phyloP scores from a whole-genome alignment of 768 basidiomycete species.

The Leucosporidium yakuticum region DNA sequence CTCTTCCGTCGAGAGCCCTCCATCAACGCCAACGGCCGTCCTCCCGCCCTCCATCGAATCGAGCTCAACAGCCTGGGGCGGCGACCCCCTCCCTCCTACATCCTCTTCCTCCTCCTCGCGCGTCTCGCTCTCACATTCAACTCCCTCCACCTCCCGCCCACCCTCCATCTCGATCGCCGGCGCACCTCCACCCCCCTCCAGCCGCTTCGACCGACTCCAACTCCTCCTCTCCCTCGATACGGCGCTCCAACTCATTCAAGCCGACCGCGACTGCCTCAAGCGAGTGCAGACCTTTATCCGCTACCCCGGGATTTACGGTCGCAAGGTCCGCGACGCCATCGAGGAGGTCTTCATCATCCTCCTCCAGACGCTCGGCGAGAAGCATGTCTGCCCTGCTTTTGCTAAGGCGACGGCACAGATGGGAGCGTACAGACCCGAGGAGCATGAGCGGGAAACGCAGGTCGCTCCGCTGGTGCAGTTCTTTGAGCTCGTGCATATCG shows the following conservation, averaged over 20 bases:
- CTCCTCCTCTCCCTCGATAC: slow-evolving; percentile 84
- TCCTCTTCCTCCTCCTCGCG: not conserved
- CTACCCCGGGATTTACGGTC: slow-evolving; percentile 82
- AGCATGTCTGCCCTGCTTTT: slow-evolving; percentile 78
- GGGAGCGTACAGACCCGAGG: slow-evolving; percentile 79
- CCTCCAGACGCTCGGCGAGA: slow-evolving; percentile 66
- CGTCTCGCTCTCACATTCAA: not conserved
- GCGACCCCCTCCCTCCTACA: not conserved
- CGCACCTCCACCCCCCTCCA: not conserved
- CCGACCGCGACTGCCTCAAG: slow-evolving; percentile 83
- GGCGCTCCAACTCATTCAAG: slow-evolving; percentile 85
- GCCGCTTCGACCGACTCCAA: slow-evolving; percentile 51
- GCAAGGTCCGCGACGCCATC: slow-evolving; percentile 81
- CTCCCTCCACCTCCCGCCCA: no score
- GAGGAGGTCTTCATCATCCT: slow-evolving; percentile 88
- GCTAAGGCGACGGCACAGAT: slow-evolving; percentile 79
- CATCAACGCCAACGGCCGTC: not conserved
- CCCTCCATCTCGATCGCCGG: not conserved
- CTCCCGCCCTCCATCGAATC: not conserved
- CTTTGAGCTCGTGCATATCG: slow-evolving; percentile 93
- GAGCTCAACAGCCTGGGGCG: not conserved
- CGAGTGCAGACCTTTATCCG: slow-evolving; percentile 81
- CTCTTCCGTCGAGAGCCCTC: not conserved
- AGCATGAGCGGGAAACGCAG: slow-evolving; percentile 52
- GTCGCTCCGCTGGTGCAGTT: slow-evolving; percentile 93